Evolutionary conservation across 2,329 filamentous ascomycete species (phyloP).

Genomic region (Diplodia scrobiculata): DNA sequence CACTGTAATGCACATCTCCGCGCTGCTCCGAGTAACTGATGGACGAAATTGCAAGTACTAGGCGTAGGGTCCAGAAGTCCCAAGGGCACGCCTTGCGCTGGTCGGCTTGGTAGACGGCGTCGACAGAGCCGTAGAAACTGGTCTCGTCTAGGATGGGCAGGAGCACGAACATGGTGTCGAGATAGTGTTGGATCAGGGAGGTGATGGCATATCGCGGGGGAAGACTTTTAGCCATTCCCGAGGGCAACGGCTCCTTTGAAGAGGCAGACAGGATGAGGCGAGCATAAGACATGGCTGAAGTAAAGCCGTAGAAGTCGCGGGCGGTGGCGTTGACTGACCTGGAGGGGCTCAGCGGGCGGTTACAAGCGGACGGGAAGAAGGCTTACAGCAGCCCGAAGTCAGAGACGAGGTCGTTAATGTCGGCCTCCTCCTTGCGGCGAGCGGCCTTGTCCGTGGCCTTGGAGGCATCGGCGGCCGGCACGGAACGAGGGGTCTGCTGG

Average conservation of each 20-base stretch:
- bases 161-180: slow-evolving; percentile 76
- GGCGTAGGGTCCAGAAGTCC: slow-evolving; percentile 83
- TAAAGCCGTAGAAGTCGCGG: slow-evolving; percentile 86
- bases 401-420: slow-evolving; percentile 88
- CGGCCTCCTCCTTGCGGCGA: slow-evolving; percentile 69
- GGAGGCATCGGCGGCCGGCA: slow-evolving; percentile 41
- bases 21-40: slow-evolving; percentile 69
- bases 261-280: slow-evolving; percentile 83
- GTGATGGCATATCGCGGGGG: slow-evolving; percentile 70
- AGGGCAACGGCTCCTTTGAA: slow-evolving; percentile 70
- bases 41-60: slow-evolving; percentile 84
- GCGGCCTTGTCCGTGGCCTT: slow-evolving; percentile 43
- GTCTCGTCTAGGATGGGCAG: slow-evolving; percentile 84
- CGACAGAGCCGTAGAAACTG: slow-evolving; percentile 72
- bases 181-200: slow-evolving; percentile 76
- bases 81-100: slow-evolving; percentile 63
- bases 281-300: slow-evolving; percentile 88
- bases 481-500: slow-evolving; percentile 55
- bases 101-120: slow-evolving; percentile 76
- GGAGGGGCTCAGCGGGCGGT: slow-evolving; percentile 29
- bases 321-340: slow-evolving; percentile 94
- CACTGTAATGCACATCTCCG: slow-evolving; percentile 64
- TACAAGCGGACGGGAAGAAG: slow-evolving; percentile 7
- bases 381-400: slow-evolving; percentile 87
- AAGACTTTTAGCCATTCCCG: slow-evolving; percentile 61